phyloP scores from a whole-genome alignment of 2,329 filamentous ascomycete species.

The Talaromyces marneffei region DNA sequence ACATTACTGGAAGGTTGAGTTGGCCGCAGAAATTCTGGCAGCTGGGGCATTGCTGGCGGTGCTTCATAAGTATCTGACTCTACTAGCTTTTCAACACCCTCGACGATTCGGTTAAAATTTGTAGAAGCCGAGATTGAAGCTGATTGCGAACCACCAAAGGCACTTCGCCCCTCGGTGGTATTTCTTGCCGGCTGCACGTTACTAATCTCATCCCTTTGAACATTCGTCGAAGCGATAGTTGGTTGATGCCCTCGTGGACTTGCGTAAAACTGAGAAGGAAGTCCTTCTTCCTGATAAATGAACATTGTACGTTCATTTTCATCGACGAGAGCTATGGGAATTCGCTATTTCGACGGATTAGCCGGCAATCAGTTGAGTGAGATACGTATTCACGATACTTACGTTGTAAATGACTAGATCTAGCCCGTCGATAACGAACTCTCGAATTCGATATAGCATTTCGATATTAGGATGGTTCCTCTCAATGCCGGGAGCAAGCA shows the following conservation, averaged over 20 bases:
- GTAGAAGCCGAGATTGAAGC: conserved; percentile 41
- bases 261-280: conserved; percentile 46
- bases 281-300: conserved; percentile 48
- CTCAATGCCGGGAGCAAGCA: conserved; percentile 46
- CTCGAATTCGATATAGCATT: conserved; percentile 61
- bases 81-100: conserved; percentile 35
- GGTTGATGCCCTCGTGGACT: conserved; percentile 40
- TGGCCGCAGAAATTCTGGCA: conserved; percentile 23
- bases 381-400: conserved; percentile 8
- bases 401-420: conserved; percentile 49
- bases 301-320: conserved; percentile 43
- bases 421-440: conserved; percentile 58
- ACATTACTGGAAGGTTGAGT: conserved; percentile 6
- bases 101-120: conserved; percentile 37
- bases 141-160: conserved; percentile 42
- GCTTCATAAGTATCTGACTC: conserved; percentile 38
- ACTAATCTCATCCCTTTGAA: conserved; percentile 38
- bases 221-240: conserved; percentile 34
- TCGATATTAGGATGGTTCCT: conserved; percentile 56
- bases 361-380: conserved; percentile 16
- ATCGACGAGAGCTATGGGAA: conserved; percentile 45
- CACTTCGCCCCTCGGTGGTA: conserved; percentile 26
- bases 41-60: conserved; percentile 20
- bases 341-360: conserved; percentile 30
- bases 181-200: conserved; percentile 23